Conservation (phyloP, 176 grass and related monocot genomes). For the Oryza longistaminata region DNA sequence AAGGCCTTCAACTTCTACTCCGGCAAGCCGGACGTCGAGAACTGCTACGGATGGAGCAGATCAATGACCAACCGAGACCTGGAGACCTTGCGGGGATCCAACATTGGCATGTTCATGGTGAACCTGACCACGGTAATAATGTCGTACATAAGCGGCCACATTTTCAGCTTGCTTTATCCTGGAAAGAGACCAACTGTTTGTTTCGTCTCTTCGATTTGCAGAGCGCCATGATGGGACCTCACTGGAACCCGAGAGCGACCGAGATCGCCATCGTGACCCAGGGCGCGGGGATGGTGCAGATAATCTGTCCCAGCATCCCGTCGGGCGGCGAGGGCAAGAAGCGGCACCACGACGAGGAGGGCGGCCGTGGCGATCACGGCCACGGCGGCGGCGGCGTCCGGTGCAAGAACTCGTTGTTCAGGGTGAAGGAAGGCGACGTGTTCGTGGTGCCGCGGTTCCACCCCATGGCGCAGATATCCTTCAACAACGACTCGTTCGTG, state of each 20-base stretch:
- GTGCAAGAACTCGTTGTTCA: conserved; percentile 59
- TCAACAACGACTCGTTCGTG: conserved; percentile 79
- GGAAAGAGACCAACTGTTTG: neutral
- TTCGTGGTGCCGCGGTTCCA: conserved; percentile 76
- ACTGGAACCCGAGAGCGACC: conserved; percentile 88
- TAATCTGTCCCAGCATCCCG: conserved; percentile 57
- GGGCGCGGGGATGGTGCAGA: conserved; percentile 72
- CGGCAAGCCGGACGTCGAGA: conserved; percentile 66
- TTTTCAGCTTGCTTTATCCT: neutral
- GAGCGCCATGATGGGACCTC: conserved; percentile 89
- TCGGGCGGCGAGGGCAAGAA: conserved; percentile 13
- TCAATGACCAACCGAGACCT: conserved; percentile 66
- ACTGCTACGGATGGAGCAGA: conserved; percentile 91
- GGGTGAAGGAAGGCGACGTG: conserved; percentile 73
- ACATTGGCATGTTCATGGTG: conserved; percentile 79
- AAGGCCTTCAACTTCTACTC: conserved; percentile 79
- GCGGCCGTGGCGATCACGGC: neutral
- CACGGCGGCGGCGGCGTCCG: neutral
- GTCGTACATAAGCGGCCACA: neutral
- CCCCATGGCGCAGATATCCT: conserved; percentile 88
- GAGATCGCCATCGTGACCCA: conserved; percentile 71
- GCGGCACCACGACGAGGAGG: neutral
- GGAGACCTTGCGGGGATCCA: conserved; percentile 44
- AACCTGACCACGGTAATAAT: conserved; percentile 72
- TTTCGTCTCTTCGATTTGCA: conserved; percentile 4